Conservation (phyloP, 306 rosid genomes). For the Pterocarpus santalinus region DNA sequence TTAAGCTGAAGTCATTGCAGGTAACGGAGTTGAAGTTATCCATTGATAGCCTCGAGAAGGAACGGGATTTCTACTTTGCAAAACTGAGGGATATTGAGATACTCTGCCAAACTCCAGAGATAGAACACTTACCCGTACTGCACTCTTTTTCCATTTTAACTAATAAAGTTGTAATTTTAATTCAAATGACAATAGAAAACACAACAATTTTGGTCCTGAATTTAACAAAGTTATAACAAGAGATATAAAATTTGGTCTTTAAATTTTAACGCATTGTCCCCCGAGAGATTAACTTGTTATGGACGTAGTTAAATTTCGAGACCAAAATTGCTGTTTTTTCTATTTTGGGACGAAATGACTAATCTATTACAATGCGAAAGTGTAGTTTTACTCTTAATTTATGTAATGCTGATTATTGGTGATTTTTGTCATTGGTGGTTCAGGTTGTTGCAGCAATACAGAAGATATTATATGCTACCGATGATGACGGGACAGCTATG, state of each 20-base stretch:
- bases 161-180: too few species aligned
- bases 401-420: neutral
- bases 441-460: slow-evolving; percentile 88
- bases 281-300: too few species aligned
- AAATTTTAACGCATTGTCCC: too few species aligned
- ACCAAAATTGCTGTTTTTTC: too few species aligned
- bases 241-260: too few species aligned
- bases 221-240: too few species aligned
- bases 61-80: slow-evolving; percentile 89
- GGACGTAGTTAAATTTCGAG: too few species aligned
- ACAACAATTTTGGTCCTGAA: too few species aligned
- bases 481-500: slow-evolving; percentile 76
- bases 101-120: slow-evolving; percentile 85
- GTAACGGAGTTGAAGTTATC: slow-evolving; percentile 88
- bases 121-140: slow-evolving; percentile 74
- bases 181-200: too few species aligned
- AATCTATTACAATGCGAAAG: too few species aligned
- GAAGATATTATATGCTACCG: slow-evolving; percentile 90
- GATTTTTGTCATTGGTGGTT: neutral
- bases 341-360: too few species aligned
- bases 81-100: slow-evolving; percentile 93
- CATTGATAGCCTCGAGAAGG: slow-evolving; percentile 96
- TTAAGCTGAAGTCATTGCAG: slow-evolving; percentile 56
- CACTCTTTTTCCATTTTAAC: neutral
- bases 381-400: too few species aligned